phyloP scores from a whole-genome alignment of 495 filamentous ascomycete species.

The Cercophora scortea region DNA sequence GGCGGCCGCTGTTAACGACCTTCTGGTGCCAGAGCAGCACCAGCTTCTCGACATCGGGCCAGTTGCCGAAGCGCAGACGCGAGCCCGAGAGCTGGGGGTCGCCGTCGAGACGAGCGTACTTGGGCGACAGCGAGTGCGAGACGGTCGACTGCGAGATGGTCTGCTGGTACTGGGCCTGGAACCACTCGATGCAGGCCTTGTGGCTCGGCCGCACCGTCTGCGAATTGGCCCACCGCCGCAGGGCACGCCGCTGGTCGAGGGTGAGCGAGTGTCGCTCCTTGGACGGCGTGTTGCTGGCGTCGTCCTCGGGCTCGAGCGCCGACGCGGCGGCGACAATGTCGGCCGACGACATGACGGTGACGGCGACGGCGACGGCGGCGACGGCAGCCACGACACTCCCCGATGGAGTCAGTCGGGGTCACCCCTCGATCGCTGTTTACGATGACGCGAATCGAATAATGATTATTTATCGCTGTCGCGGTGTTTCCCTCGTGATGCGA shows the following conservation, averaged over 20 bases:
- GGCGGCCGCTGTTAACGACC: conserved; percentile 33
- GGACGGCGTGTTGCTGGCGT: conserved; percentile 12
- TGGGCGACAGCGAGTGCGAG: conserved; percentile 43
- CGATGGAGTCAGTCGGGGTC: too few species aligned
- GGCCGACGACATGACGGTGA: not conserved
- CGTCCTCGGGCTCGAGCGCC: conserved; percentile 8
- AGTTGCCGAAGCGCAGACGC: conserved; percentile 45
- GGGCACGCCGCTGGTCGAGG: conserved; percentile 44
- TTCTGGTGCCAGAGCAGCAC: conserved; percentile 44
- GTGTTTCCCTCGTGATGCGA: not conserved
- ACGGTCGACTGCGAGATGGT: conserved; percentile 47
- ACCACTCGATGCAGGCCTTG: conserved; percentile 49
- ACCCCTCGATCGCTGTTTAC: too few species aligned
- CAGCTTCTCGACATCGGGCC: conserved; percentile 48
- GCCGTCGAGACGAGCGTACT: conserved; percentile 46
- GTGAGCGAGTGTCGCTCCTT: conserved; percentile 45
- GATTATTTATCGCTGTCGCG: too few species aligned
- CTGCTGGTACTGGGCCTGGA: conserved; percentile 40
- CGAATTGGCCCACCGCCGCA: conserved; percentile 42
- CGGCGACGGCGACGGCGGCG: too few species aligned
- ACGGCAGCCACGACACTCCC: too few species aligned
- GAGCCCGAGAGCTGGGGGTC: conserved; percentile 43
- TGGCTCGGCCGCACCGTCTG: conserved; percentile 41
- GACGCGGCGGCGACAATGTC: not conserved
- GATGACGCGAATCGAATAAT: too few species aligned